These are phyloP conservation scores for Millerozyma acaciae DNA, from an alignment of 805 yeast genomes.

Conservation along the genomic window DNA sequence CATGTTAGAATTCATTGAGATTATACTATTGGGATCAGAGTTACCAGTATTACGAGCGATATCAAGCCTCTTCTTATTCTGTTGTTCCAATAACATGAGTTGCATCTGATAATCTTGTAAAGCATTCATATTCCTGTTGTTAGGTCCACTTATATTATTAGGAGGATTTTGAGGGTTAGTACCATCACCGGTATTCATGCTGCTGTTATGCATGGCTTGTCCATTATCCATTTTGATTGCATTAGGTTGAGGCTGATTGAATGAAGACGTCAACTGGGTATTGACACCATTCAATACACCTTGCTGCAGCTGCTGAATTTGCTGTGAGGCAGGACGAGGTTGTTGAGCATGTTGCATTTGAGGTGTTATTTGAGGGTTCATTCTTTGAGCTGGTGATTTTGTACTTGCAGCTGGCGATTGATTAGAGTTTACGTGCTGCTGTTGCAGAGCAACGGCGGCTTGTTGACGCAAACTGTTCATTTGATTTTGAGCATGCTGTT, in stretches of 20 bases:
- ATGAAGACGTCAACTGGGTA: slow-evolving; percentile 6
- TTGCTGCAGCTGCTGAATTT: slow-evolving; percentile 9
- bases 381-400: slow-evolving; percentile 16
- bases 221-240: slow-evolving; percentile 13
- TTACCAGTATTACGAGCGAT: slow-evolving; percentile 41
- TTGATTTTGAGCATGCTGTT: slow-evolving; percentile 47
- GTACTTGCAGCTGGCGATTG: slow-evolving; percentile 13
- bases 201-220: neutral
- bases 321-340: slow-evolving; percentile 10
- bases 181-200: slow-evolving; percentile 1
- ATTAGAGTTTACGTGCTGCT: slow-evolving; percentile 13
- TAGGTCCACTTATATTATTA: slow-evolving; percentile 6
- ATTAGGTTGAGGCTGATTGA: slow-evolving; percentile 8
- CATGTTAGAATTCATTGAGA: slow-evolving; percentile 14
- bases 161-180: slow-evolving; percentile 3
- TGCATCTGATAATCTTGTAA: slow-evolving; percentile 81
- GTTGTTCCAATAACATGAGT: slow-evolving; percentile 67
- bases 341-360: slow-evolving; percentile 14
- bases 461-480: slow-evolving; percentile 50
- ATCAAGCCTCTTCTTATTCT: slow-evolving; percentile 65
- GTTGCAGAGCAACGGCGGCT: slow-evolving; percentile 26
- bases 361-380: slow-evolving; percentile 12
- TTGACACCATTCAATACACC: slow-evolving; percentile 7
- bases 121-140: slow-evolving; percentile 46
- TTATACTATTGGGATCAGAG: slow-evolving; percentile 11